These are phyloP conservation scores for Lachancea sp. DNA, from an alignment of 805 yeast species.

Conservation along the genomic window DNA sequence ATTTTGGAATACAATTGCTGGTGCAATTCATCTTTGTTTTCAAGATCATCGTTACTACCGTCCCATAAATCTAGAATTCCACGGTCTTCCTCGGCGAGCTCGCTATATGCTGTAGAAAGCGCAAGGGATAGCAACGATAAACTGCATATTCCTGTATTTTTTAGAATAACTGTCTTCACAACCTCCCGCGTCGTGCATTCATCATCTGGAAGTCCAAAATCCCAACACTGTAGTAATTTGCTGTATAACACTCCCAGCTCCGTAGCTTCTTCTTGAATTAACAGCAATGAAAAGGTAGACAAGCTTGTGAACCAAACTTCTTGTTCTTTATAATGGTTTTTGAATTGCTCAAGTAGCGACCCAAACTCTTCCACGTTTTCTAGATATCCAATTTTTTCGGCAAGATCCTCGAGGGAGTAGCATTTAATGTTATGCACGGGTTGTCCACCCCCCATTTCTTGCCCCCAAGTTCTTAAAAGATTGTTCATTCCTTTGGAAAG, in stretches of 20 bases:
- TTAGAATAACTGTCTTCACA: conserved; percentile 18
- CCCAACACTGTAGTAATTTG: conserved; percentile 30
- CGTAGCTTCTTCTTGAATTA: conserved; percentile 18
- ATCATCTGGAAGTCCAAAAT: conserved; percentile 15
- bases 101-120: conserved; percentile 5
- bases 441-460: neutral
- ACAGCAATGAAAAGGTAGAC: conserved; percentile 9
- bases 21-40: neutral
- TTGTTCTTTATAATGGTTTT: conserved; percentile 20
- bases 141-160: conserved; percentile 14
- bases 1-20: too few species aligned
- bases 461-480: conserved; percentile 12
- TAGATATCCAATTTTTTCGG: conserved; percentile 11
- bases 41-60: neutral
- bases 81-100: conserved; percentile 14
- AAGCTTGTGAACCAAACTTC: conserved; percentile 19
- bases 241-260: conserved; percentile 22
- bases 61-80: conserved; percentile 26
- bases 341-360: conserved; percentile 25
- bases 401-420: conserved; percentile 13
- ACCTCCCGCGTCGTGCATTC: conserved; percentile 17
- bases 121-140: conserved; percentile 7
- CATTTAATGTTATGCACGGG: neutral
- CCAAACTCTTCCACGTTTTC: conserved; percentile 22
- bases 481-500: conserved; percentile 24